Base-by-base conservation (phyloP, 2,329 filamentous ascomycete species). In the Metarhizium brunneum region DNA sequence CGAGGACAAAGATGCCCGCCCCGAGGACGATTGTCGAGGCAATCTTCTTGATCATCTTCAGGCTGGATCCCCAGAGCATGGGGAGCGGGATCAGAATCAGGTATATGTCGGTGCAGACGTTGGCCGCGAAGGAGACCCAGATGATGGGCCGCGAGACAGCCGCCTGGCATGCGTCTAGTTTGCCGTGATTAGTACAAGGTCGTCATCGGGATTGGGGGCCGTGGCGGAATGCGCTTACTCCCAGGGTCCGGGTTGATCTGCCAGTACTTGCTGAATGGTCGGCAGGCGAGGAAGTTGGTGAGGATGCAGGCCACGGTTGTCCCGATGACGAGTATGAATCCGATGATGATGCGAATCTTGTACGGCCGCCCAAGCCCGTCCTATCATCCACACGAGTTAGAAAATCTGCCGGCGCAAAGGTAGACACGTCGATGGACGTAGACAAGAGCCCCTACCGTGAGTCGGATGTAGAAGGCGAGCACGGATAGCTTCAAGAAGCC, bases 211-310 rank as follows among this genome's bases (percentile, higher is more conserved):
- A 36, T 36, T 36, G 2, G 35, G 3, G 18, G 36, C 25, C 4
- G 25, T 25, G 25, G 25, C 25, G 25, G 25, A 6, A 30, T 14
- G 47, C 14, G 70, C 76, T 61, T 63, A 80, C 77, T 76, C 3
- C 80, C 80, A 5, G 80, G 80, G 42, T 83, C 65, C 0, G 81
- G 81, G 47, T 74, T 69, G n/a, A 84, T 80, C 62, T 83, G 79
- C 79, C 80, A 84, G 58, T 81, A 78, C 35, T 73, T 73, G 20
- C 69, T 58, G 47, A 83, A 73, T 0, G 80, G 80, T 25, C 69
- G 69, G 57, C 81, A 84, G 2, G 73, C 72, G 5, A 77, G 67
- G 30, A 81, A 71, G 45, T 82, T 73, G 1, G 74, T 73, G 18
- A 77, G 67, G n/a, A 80, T 65, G 6, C 73, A 74, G 0, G 71